phyloP scores from a whole-genome alignment of 2,329 filamentous ascomycete genomes.

The Drechslera avenae region DNA sequence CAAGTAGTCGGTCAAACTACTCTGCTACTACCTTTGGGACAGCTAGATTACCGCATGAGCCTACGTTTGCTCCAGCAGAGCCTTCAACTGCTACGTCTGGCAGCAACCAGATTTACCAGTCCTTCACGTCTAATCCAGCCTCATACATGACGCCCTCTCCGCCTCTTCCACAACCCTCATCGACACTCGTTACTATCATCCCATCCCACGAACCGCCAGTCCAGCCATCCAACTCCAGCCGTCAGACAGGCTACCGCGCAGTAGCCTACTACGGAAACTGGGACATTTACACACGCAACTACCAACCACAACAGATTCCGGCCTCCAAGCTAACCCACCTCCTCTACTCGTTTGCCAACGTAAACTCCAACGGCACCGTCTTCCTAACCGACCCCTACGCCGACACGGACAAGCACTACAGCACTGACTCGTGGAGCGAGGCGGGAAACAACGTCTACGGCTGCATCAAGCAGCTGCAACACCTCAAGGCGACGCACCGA shows the following conservation, averaged over 20 bases:
- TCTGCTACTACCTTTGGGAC: not conserved
- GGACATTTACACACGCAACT: slow-evolving; percentile 48
- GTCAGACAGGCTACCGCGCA: slow-evolving; percentile 19
- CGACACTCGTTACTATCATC: not conserved
- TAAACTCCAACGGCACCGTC: slow-evolving; percentile 45
- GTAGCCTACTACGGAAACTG: slow-evolving; percentile 77
- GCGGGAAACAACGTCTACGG: slow-evolving; percentile 47
- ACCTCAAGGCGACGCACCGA: slow-evolving; percentile 44
- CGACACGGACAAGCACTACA: slow-evolving; percentile 47
- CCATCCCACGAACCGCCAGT: not conserved
- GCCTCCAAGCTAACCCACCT: slow-evolving; percentile 45
- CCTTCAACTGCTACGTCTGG: not conserved
- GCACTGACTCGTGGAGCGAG: slow-evolving; percentile 48
- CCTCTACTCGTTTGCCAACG: slow-evolving; percentile 48
- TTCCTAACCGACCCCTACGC: slow-evolving; percentile 46
- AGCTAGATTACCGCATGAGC: not conserved
- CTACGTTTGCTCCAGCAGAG: not conserved
- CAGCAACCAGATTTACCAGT: no score
- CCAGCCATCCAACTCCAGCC: slow-evolving; percentile 3
- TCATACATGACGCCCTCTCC: not conserved
- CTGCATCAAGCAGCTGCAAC: slow-evolving; percentile 45
- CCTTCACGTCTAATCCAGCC: not conserved
- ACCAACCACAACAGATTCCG: slow-evolving; percentile 43
- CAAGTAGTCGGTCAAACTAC: not conserved
- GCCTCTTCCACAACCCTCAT: not conserved